These are phyloP conservation scores for Friedmanniomyces endolithicus DNA, from an alignment of 495 filamentous ascomycete species.

Conservation along the genomic window DNA sequence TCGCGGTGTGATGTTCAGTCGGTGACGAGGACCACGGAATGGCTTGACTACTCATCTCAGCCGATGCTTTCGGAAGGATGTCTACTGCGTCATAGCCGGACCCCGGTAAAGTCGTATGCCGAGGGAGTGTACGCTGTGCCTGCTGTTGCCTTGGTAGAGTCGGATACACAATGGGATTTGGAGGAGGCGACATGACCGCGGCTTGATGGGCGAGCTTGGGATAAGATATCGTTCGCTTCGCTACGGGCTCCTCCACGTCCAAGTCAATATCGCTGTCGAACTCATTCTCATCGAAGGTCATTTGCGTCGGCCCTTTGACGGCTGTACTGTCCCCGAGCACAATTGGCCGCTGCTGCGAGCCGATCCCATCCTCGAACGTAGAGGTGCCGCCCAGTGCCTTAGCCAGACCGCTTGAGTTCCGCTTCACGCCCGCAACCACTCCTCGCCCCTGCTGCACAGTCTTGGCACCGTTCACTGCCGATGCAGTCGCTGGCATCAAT, in stretches of 20 bases:
- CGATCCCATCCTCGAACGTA: constrained; percentile 23
- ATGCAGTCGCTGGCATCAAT: constrained; percentile 13
- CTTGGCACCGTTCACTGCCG: constrained; percentile 1
- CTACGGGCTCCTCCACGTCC: constrained; percentile 41
- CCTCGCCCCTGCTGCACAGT: background rate
- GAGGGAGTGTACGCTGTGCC: background rate
- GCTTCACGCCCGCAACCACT: constrained; percentile 22
- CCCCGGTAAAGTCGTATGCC: background rate
- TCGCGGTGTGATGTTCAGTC: constrained; percentile 36
- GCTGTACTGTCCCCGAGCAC: constrained; percentile 1
- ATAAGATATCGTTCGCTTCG: constrained; percentile 33
- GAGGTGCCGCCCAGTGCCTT: constrained; percentile 22
- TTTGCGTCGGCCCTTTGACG: background rate
- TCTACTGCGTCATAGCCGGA: constrained; percentile 17
- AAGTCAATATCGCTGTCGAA: constrained; percentile 58
- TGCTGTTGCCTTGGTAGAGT: constrained; percentile 13
- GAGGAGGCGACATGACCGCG: background rate
- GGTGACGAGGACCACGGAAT: constrained; percentile 56
- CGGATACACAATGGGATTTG: constrained; percentile 8
- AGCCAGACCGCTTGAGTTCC: constrained; percentile 29
- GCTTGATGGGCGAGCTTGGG: constrained; percentile 26
- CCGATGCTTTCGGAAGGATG: constrained; percentile 25
- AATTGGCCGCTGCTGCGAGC: constrained; percentile 13
- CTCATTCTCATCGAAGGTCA: constrained; percentile 45
- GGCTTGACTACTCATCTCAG: constrained; percentile 41